A percentile compares a stretch with the other conserved stretches of the same genome.
These are phyloP conservation scores for Pseudopithomyces chartarum DNA, from an alignment of 2,329 filamentous ascomycete species.

Conservation along the genomic window DNA sequence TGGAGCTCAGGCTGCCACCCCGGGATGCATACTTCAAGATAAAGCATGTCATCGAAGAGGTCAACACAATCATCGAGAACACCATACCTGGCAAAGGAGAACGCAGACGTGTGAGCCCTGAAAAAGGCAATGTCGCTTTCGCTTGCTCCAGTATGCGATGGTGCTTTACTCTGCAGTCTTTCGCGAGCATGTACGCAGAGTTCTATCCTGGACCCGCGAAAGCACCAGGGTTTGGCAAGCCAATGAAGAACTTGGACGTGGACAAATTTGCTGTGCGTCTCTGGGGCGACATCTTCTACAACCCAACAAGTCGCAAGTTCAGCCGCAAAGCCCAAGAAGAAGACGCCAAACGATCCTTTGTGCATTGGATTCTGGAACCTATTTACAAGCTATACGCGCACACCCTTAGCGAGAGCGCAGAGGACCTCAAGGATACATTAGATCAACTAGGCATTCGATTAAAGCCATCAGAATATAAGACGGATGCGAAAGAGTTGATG, in stretches of 20 bases:
- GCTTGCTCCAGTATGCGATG: conserved; percentile 92
- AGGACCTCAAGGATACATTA: conserved; percentile 80
- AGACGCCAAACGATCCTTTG: conserved; percentile 80
- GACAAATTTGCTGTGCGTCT: conserved; percentile 82
- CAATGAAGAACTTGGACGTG: conserved; percentile 63
- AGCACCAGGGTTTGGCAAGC: conserved; percentile 39
- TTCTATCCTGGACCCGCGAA: conserved; percentile 68
- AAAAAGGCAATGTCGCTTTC: conserved; percentile 98
- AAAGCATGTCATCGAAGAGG: conserved; percentile 97
- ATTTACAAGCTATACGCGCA: conserved; percentile 98
- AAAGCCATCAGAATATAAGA: conserved; percentile 90
- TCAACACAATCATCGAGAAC: conserved; percentile 93
- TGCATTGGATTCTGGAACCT: conserved; percentile 92
- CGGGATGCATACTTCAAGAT: conserved; percentile 98
- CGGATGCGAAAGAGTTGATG: conserved; percentile 85
- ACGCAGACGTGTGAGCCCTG: conserved; percentile 81
- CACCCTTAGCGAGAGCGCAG: conserved; percentile 87
- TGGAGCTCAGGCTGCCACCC: conserved; percentile 92
- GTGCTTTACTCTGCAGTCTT: conserved; percentile 94
- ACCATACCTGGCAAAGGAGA: conserved; percentile 81
- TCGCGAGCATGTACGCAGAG: conserved; percentile 94
- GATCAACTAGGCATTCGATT: conserved; percentile 79
- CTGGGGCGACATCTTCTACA: conserved; percentile 98
- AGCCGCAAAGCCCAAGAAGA: conserved; percentile 86
- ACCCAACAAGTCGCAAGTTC: conserved; percentile 86